These are phyloP conservation scores for Lippia alba DNA, from an alignment of 305 asterid species.

Conservation along the genomic window DNA sequence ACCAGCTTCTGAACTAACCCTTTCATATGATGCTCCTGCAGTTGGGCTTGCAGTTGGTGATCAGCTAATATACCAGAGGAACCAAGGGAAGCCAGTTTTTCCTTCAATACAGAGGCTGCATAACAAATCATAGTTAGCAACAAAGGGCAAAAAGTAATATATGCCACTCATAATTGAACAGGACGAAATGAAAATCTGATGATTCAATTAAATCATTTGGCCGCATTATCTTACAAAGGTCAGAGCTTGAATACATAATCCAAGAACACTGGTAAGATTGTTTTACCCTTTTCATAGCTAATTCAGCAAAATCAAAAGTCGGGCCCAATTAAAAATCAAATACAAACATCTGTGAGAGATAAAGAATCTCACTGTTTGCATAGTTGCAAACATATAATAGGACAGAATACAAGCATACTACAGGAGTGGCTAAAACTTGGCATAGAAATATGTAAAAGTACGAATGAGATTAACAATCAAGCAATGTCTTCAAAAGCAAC, in stretches of 20 bases:
- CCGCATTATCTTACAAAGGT: slow-evolving; percentile 28
- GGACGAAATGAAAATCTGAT: slow-evolving; percentile 20
- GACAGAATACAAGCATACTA: slow-evolving; percentile 12
- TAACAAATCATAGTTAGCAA: slow-evolving; percentile 41
- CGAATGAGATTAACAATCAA: slow-evolving; percentile 20
- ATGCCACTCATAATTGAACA: slow-evolving; percentile 18
- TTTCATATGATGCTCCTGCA: slow-evolving; percentile 94
- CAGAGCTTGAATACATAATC: slow-evolving; percentile 19
- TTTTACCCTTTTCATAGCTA: slow-evolving; percentile 17
- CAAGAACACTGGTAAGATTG: slow-evolving; percentile 21
- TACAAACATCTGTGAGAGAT: slow-evolving; percentile 19
- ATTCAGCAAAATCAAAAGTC: slow-evolving; percentile 23
- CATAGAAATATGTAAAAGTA: slow-evolving; percentile 16
- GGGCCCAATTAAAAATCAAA: slow-evolving; percentile 22
- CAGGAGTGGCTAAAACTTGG: slow-evolving; percentile 11
- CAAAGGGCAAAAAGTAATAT: slow-evolving; percentile 24
- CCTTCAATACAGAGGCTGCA: slow-evolving; percentile 95
- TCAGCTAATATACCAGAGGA: slow-evolving; percentile 99
- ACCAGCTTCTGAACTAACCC: slow-evolving; percentile 67
- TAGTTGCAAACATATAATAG: slow-evolving; percentile 17
- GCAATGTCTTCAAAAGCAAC: slow-evolving; percentile 16
- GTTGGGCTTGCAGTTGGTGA: slow-evolving; percentile 97
- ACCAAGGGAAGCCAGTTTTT: slow-evolving; percentile 95
- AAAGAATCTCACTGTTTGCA: slow-evolving; percentile 12
- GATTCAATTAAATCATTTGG: slow-evolving; percentile 14